These are phyloP conservation scores for Amauroascus verrucosus DNA, from an alignment of 2,329 filamentous ascomycete genomes.

Conservation along the genomic window DNA sequence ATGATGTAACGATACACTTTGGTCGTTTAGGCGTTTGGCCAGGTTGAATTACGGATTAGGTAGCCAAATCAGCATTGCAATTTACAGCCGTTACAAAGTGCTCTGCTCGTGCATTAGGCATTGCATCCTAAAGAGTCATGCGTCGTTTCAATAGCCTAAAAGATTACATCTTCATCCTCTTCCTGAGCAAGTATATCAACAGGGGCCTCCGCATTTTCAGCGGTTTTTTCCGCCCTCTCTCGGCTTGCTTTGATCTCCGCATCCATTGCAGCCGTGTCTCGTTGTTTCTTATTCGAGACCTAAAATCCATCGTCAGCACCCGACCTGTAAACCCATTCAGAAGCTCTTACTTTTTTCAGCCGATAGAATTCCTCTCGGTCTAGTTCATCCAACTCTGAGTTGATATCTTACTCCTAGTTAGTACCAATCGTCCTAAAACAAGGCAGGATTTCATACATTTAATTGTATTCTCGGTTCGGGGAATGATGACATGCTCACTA, in stretches of 20 bases:
- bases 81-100: not conserved
- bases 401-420: constrained; percentile 57
- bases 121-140: not conserved
- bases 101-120: not conserved
- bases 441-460: constrained; percentile 53
- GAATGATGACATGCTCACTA: constrained; percentile 67
- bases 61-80: constrained; percentile 2
- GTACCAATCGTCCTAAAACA: constrained; percentile 4
- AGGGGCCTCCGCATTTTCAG: constrained; percentile 9
- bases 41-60: not conserved
- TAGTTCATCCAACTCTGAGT: constrained; percentile 92
- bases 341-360: constrained; percentile 61
- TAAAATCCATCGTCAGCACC: constrained; percentile 11
- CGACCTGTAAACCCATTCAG: not conserved
- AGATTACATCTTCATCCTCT: constrained; percentile 73
- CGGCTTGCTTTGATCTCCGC: constrained; percentile 67
- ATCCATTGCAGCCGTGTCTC: constrained; percentile 61
- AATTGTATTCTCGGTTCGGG: constrained; percentile 97
- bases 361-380: constrained; percentile 98
- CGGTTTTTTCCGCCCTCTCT: constrained; percentile 30
- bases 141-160: constrained; percentile 36
- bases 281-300: constrained; percentile 73
- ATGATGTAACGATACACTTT: constrained; percentile 7
- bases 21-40: constrained; percentile 17
- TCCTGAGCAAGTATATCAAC: constrained; percentile 57